Base-by-base conservation (phyloP, 257 asterid genomes). In the Nicotiana otophora region DNA sequence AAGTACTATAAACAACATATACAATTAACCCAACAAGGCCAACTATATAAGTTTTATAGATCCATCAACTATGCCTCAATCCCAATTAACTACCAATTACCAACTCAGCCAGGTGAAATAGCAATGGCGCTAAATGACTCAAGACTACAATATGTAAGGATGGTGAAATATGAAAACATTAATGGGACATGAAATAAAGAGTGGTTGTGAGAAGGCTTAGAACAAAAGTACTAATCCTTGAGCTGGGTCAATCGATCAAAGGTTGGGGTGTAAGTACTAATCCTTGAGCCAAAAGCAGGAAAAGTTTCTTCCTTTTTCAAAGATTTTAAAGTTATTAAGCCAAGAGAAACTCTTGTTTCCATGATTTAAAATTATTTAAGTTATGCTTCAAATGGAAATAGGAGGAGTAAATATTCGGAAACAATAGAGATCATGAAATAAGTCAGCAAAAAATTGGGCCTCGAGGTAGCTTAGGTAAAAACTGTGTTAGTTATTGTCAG, bases 101-200 rank as follows among this genome's bases (percentile, higher is more conserved):
- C 42, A 36, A 36, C 42, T 36, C 42, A 16, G 72, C 84, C 5
- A 88, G 83, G 82, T 19, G 87, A 88, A 83, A 80, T 88, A 33
- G 89, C 89, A 7, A 33, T 57, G 72, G 89, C 79, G 1, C 86
- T 88, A 2, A 87, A 88, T 55, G 34, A 12, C 2, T 80, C 91
- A 0, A 82, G 83, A 64, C 84, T 19, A 1, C n/a, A 81, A 16
- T 87, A 78, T 81, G 39, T 83, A 11, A 85, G 86, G 87, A 87
- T 72, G 1, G 42, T 87, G 51, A 60, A 75, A 30, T 74, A 77
- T 12, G 57, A 65, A 28, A n/a, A 4, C 0, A 65, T 10, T 5
- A 62, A 76, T 2, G 83, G 62, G 20, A 16, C 61, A 0, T 55
- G 33, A 4, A 2, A 2, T 0, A 3, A 55, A 8, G 65, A 82